These are phyloP conservation scores for Beauveria asiatica DNA, from an alignment of 2,329 filamentous ascomycete species.

Conservation along the genomic window DNA sequence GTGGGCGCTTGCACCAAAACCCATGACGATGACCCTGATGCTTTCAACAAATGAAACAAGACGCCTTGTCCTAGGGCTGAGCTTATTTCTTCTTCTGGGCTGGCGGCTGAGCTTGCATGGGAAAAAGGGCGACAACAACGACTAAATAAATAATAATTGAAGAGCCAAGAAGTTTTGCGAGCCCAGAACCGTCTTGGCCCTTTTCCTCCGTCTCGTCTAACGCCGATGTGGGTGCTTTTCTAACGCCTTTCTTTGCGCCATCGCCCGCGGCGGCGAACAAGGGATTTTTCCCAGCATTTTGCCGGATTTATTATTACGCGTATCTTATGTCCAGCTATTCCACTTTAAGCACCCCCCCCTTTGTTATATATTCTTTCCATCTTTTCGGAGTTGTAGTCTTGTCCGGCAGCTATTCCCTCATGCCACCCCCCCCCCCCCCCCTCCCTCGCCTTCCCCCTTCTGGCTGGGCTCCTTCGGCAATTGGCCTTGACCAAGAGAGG, in stretches of 20 bases:
- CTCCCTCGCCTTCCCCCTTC: neutral
- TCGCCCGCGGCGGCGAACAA: too few relatives aligned
- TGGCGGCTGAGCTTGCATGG: neutral
- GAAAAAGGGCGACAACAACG: neutral
- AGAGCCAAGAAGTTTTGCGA: too few relatives aligned
- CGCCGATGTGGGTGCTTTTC: too few relatives aligned
- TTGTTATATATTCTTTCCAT: neutral
- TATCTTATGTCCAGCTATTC: neutral
- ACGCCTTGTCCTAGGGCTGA: slow-evolving; percentile 4
- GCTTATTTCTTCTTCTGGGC: slow-evolving; percentile 1
- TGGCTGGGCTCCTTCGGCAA: neutral
- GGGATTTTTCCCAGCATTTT: neutral
- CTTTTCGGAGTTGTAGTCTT: too few relatives aligned
- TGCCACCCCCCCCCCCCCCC: neutral
- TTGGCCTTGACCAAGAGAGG: neutral
- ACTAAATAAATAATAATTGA: too few relatives aligned
- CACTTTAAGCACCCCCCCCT: neutral
- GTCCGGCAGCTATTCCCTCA: neutral
- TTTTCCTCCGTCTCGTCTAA: too few relatives aligned
- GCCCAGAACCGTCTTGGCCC: too few relatives aligned
- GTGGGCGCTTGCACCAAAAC: neutral
- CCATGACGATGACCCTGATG: neutral
- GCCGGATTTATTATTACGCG: neutral
- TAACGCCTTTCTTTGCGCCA: too few relatives aligned
- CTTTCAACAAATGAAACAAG: neutral